phyloP scores from a whole-genome alignment of 1,284 basidiomycete species.

The Malassezia vespertilionis region DNA sequence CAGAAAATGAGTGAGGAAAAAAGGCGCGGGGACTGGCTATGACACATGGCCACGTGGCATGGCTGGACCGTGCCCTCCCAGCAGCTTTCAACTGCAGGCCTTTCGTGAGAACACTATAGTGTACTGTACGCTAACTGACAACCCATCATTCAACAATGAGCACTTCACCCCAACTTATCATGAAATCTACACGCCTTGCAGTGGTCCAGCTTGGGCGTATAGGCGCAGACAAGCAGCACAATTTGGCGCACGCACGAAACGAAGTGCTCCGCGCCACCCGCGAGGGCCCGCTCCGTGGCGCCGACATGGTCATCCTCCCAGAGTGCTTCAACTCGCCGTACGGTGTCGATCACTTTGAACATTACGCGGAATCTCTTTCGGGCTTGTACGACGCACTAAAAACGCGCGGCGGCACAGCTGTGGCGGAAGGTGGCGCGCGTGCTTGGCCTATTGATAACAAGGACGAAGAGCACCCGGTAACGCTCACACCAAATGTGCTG shows the following conservation, averaged over 20 bases:
- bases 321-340: constrained; percentile 99
- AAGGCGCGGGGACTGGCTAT: not conserved
- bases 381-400: constrained; percentile 32
- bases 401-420: constrained; percentile 25
- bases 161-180: constrained; percentile 17
- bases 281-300: constrained; percentile 16
- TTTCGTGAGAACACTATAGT: not conserved
- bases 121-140: not conserved
- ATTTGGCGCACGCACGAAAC: constrained; percentile 32
- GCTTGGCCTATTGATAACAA: constrained; percentile 32
- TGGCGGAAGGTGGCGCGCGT: constrained; percentile 21
- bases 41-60: constrained; percentile 3
- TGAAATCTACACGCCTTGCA: constrained; percentile 30
- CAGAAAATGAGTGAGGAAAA: constrained; percentile 17
- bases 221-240: constrained; percentile 34
- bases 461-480: constrained; percentile 49
- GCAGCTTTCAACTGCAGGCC: too few relatives aligned
- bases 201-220: constrained; percentile 41
- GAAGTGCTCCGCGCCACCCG: constrained; percentile 12
- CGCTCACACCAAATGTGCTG: constrained; percentile 52
- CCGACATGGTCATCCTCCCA: constrained; percentile 50
- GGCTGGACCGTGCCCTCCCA: too few relatives aligned
- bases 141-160: not conserved
- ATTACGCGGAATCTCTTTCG: constrained; percentile 40
- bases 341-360: constrained; percentile 56